A percentile compares a stretch with the other conserved stretches of the same genome.
phyloP scores from a whole-genome alignment of 2,329 filamentous ascomycete genomes.

The Paracoccidioides lutzii region DNA sequence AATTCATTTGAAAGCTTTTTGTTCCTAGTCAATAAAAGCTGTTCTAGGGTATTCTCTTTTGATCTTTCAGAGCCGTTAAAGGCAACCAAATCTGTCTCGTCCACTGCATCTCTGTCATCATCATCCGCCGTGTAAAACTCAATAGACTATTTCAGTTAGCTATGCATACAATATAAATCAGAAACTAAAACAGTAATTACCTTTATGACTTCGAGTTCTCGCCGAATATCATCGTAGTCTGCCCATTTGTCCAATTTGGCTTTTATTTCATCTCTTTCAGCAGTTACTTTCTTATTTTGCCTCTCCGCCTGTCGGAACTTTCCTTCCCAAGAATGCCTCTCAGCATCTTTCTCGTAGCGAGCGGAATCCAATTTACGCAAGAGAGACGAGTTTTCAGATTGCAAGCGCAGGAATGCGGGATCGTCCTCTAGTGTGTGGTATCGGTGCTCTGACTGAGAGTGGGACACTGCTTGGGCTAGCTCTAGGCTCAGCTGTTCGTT shows the following conservation, averaged over 20 bases:
- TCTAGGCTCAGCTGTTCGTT: slow-evolving; percentile 90
- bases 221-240: slow-evolving; percentile 93
- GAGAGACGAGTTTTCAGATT: slow-evolving; percentile 85
- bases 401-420: slow-evolving; percentile 71
- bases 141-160: slow-evolving; percentile 50
- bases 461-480: slow-evolving; percentile 74
- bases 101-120: slow-evolving; percentile 44
- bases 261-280: slow-evolving; percentile 69
- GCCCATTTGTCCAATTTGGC: slow-evolving; percentile 75
- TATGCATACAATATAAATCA: background rate
- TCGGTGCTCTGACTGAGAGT: slow-evolving; percentile 46
- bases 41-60: slow-evolving; percentile 74
- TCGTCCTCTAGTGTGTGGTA: slow-evolving; percentile 67
- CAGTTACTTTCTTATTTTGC: slow-evolving; percentile 58
- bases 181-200: slow-evolving; percentile 22
- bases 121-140: slow-evolving; percentile 83
- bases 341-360: slow-evolving; percentile 69
- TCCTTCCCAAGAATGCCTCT: slow-evolving; percentile 62
- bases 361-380: slow-evolving; percentile 76
- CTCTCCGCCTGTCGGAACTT: slow-evolving; percentile 69
- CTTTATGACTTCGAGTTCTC: slow-evolving; percentile 90
- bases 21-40: slow-evolving; percentile 80
- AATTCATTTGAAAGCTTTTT: slow-evolving; percentile 94
- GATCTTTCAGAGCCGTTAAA: slow-evolving; percentile 43
- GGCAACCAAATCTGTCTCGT: slow-evolving; percentile 13